Evolutionary conservation across 1,284 basidiomycete genomes (phyloP).

Genomic region (Puccinia hordei): DNA sequence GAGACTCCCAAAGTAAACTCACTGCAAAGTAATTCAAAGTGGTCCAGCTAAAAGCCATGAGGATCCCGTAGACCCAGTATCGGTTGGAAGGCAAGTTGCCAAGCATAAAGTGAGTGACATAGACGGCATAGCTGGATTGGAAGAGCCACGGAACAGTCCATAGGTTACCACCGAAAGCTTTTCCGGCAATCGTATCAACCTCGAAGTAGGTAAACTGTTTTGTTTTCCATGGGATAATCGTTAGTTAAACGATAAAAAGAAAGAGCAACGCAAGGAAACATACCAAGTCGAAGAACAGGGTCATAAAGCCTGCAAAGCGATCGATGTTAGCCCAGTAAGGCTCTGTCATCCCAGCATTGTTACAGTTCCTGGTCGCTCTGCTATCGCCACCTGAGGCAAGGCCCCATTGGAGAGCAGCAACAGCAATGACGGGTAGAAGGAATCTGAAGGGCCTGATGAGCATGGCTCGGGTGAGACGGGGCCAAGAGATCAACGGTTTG

Average conservation of each 20-base stretch:
- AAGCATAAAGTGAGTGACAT: constrained; percentile 58
- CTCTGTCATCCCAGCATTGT: constrained; percentile 58
- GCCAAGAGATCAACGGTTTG: constrained; percentile 57
- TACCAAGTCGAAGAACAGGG: constrained; percentile 58
- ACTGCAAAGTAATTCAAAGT: constrained; percentile 58
- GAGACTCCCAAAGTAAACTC: constrained; percentile 2
- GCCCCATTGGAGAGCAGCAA: constrained; percentile 59
- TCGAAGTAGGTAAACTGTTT: constrained; percentile 59
- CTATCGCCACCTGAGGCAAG: constrained; percentile 54
- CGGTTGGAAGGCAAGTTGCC: constrained; percentile 58
- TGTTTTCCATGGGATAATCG: no score
- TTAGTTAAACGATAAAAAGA: background rate
- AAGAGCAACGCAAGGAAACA: constrained; percentile 11
- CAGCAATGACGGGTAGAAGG: constrained; percentile 57
- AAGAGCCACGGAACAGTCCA: constrained; percentile 59
- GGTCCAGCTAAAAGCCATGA: constrained; percentile 58
- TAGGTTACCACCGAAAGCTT: constrained; percentile 58
- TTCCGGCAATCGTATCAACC: constrained; percentile 56
- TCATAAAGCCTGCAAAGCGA: constrained; percentile 57
- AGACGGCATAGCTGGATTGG: constrained; percentile 57
- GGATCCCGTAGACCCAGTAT: constrained; percentile 59
- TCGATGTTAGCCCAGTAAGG: constrained; percentile 58
- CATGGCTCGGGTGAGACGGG: constrained; percentile 58
- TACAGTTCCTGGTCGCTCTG: constrained; percentile 56
- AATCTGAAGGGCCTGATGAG: constrained; percentile 58